Evolutionary conservation across 768 basidiomycete genomes (phyloP), one percentile per base, ranked within the genome.

Genomic region (Mrakia hoshinonis): DNA sequence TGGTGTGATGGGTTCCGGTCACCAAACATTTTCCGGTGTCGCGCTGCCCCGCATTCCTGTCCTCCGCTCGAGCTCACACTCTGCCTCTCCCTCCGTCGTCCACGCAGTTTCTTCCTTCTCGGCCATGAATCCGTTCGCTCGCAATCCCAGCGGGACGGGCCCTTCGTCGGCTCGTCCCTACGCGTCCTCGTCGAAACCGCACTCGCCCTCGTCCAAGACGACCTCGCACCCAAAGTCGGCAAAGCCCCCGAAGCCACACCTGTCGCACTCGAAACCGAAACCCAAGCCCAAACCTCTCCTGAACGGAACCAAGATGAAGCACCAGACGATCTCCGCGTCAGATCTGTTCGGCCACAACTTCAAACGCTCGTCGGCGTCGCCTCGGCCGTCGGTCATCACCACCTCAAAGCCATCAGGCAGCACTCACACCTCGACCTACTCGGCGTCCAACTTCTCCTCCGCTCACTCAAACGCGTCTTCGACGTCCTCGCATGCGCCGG

Each of bases 41-140:
- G 43, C 43, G 43, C 47, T 43, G 24, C 48, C 67, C 43, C 18
- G 39, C 51, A 66, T 43, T 77, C 77, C 26, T 75, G 68, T 22
- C 81, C 81, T 34, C 61, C 61, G 73, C 48, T 70, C 67, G 24
- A 13, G 67, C 49, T 66, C 29, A 10, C n/a, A n/a, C n/a, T n/a
- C n/a, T n/a, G n/a, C 31, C 51, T 31, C 31, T 39, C 47, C 34
- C 67, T 60, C 24, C 18, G 5, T 70, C 47, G 0, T 48, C 62
- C 13, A 34, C 51, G 24, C 60, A 36, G n/a, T 26, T 39, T 24
- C 10, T 58, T 18, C 7, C n/a, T 29, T 38, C 43, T 47, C 62
- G 43, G 22, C 29, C 62, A 48, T 64, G 46, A 46, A 64, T 43
- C 12, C 39, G 18, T 64, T 48, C 9, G 43, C 43, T 29, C 62